Evolutionary conservation across 106 monocot genomes (phyloP).

Genomic region (Dendrobium catenatum): DNA sequence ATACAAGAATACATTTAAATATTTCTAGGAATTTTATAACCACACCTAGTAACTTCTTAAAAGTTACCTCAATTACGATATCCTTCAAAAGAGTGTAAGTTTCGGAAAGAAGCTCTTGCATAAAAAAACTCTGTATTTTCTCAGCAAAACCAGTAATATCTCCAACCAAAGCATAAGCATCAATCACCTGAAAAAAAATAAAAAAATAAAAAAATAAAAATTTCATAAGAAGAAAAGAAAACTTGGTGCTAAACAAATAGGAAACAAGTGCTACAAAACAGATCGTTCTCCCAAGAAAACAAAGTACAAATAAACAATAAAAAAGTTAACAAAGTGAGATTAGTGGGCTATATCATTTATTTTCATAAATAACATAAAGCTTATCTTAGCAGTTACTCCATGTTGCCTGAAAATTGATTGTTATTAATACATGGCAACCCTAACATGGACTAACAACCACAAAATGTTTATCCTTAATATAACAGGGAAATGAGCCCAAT

Average conservation of each 20-base stretch:
- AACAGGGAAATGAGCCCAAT: not conserved
- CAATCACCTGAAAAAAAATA: constrained; percentile 59
- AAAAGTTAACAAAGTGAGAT: too few relatives aligned
- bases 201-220: not conserved
- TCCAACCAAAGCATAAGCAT: constrained; percentile 94
- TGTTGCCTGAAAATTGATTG: not conserved
- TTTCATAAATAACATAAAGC: not conserved
- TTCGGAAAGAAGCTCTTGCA: constrained; percentile 92
- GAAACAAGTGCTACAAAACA: not conserved
- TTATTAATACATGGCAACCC: not conserved
- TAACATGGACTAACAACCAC: not conserved
- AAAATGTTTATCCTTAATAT: not conserved
- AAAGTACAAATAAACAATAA: too few relatives aligned
- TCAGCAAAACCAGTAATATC: constrained; percentile 85
- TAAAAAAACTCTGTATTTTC: constrained; percentile 96
- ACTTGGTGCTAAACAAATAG: not conserved
- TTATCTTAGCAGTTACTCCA: not conserved
- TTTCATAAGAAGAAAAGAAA: not conserved
- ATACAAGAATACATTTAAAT: not conserved
- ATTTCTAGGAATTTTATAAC: not conserved
- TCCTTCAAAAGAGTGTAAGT: constrained; percentile 80
- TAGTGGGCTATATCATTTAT: too few relatives aligned
- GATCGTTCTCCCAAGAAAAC: too few relatives aligned
- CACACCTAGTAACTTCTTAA: not conserved
- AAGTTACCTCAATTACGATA: constrained; percentile 66